These are phyloP conservation scores for Entelexis paramagnoliae DNA, from an alignment of 1,139 yeast genomes.

Conservation along the genomic window DNA sequence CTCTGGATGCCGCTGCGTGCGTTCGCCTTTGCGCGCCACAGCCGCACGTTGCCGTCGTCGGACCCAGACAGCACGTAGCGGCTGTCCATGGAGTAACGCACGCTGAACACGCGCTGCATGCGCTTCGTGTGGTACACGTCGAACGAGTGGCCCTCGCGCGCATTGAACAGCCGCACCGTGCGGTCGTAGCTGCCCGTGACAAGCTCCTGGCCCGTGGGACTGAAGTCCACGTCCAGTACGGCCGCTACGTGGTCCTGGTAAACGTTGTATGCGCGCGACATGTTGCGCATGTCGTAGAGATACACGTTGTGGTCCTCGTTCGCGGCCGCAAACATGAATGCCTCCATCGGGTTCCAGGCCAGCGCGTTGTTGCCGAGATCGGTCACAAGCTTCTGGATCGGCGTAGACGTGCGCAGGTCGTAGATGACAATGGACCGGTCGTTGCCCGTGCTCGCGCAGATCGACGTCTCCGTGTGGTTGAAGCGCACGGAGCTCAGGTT, in stretches of 20 bases:
- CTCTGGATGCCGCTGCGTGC: constrained; percentile 76
- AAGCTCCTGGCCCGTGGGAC: constrained; percentile 94
- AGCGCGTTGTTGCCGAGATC: constrained; percentile 74
- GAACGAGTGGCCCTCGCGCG: constrained; percentile 79
- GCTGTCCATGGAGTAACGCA: constrained; percentile 77
- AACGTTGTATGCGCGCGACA: constrained; percentile 67
- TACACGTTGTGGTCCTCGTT: constrained; percentile 93
- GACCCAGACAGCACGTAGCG: constrained; percentile 82
- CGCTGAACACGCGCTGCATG: constrained; percentile 89
- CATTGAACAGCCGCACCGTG: constrained; percentile 69
- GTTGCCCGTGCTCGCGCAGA: constrained; percentile 76
- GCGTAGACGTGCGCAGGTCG: constrained; percentile 85
- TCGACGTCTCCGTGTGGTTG: constrained; percentile 81
- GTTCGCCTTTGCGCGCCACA: constrained; percentile 85
- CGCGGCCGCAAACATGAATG: constrained; percentile 84
- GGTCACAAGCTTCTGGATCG: constrained; percentile 82
- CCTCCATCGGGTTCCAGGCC: constrained; percentile 97
- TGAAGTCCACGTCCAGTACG: constrained; percentile 84
- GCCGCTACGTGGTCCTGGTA: constrained; percentile 96
- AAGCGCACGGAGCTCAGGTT: constrained; percentile 72
- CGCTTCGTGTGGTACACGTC: constrained; percentile 94
- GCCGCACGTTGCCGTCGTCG: constrained; percentile 87
- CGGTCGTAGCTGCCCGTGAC: constrained; percentile 95
- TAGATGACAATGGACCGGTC: constrained; percentile 85
- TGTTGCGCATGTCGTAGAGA: constrained; percentile 91